Base-by-base conservation (phyloP, 352 stramenopile genomes). In the Globisporangium takayamanum region DNA sequence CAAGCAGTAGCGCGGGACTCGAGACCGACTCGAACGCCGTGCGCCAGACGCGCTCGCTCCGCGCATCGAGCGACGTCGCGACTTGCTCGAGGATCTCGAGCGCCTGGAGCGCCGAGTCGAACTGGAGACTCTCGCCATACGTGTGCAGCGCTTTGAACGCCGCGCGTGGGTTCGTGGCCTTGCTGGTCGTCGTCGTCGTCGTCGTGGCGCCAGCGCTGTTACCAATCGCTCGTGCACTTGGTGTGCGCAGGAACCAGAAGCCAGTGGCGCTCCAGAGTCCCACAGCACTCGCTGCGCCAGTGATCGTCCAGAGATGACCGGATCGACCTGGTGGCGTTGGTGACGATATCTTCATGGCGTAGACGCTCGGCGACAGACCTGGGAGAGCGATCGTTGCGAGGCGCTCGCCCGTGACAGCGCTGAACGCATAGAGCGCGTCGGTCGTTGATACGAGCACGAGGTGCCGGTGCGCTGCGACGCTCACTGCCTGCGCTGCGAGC, bases 181-280 rank as follows among this genome's bases (percentile, higher is more conserved):
- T 36, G 6, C 30, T 36, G 3, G 30, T 36, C 3, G 30, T 6
- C 6, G 30, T 6, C 39, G 8, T 33, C 54, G 39, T 64, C 44
- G 20, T 52, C 55, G 22, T 11, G 5, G 4, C 28, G 33, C 15
- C 53, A 39, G 10, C 44, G n/a, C 55, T 37, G 18, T 41, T 53
- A 3, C 67, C 74, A 16, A 92, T 60, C 15, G 70, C 49, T 44
- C 75, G 88, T 48, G 78, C 77, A 12, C 64, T 60, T 20, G 86
- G 80, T 10, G 77, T 55, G 18, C 69, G 74, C 5, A 94, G 72
- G 41, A 78, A 77, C 79, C 84, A 94, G 45, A 91, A 89, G 41
- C 78, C 77, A 39, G 59, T 22, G 11, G 63, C 51, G 50, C 62
- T 56, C 74, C 73, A 89, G 25, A 95, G 50, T 18, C 80, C 86